These are phyloP conservation scores for Clonostachys solani DNA, from an alignment of 2,329 filamentous ascomycete genomes.

Conservation along the genomic window DNA sequence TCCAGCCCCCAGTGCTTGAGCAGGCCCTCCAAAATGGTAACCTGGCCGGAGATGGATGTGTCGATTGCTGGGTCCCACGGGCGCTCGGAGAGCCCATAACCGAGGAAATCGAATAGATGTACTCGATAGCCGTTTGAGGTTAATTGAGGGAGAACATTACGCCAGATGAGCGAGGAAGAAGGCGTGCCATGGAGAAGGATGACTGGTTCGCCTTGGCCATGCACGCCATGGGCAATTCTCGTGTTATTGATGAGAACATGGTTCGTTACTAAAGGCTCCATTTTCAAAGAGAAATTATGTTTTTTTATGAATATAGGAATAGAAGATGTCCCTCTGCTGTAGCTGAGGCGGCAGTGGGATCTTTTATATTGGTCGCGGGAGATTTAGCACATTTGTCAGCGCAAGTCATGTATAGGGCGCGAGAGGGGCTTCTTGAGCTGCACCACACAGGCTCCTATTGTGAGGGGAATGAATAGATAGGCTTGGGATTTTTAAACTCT, in stretches of 20 bases:
- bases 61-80: conserved; percentile 18
- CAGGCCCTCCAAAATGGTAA: conserved; percentile 17
- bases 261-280: conserved; percentile 14
- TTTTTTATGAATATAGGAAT: too few relatives aligned
- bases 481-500: too few relatives aligned
- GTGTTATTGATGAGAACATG: conserved; percentile 16
- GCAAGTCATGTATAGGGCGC: too few relatives aligned
- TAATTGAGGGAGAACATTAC: conserved; percentile 16
- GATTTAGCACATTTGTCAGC: too few relatives aligned
- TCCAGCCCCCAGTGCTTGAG: conserved; percentile 17
- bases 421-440: too few relatives aligned
- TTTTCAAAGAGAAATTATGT: background rate
- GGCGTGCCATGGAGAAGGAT: conserved; percentile 25
- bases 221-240: conserved; percentile 19
- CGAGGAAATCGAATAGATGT: conserved; percentile 21
- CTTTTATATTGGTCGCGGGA: too few relatives aligned
- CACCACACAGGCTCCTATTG: too few relatives aligned
- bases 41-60: conserved; percentile 24
- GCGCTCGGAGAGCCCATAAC: conserved; percentile 22
- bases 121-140: conserved; percentile 13
- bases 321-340: too few relatives aligned
- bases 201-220: conserved; percentile 15
- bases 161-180: conserved; percentile 25
- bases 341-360: too few relatives aligned
- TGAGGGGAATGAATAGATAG: too few relatives aligned